phyloP scores from a whole-genome alignment of 257 asterid species.

The Nicotiana sylvestris region DNA sequence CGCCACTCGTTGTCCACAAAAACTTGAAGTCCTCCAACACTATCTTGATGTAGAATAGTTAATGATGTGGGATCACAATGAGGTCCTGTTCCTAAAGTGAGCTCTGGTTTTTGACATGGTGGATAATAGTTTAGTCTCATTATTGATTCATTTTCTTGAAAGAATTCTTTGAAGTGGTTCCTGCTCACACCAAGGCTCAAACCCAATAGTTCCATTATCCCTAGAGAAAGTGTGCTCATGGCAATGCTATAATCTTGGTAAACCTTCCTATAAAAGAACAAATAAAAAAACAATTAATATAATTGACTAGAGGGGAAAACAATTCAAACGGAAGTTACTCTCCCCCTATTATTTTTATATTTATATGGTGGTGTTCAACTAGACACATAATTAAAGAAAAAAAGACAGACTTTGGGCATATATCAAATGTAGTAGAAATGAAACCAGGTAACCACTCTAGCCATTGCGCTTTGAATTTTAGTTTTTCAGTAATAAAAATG shows the following conservation, averaged over 20 bases:
- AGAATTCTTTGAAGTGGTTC: slow-evolving; percentile 12
- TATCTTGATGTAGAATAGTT: slow-evolving; percentile 27
- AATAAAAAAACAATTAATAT: background rate
- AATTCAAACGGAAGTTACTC: no score
- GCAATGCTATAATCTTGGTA: slow-evolving; percentile 22
- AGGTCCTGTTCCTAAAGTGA: slow-evolving; percentile 25
- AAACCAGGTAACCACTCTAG: no score
- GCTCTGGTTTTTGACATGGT: slow-evolving; percentile 18
- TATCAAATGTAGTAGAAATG: no score
- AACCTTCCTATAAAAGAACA: background rate
- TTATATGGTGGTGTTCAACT: background rate
- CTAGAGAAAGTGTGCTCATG: slow-evolving; percentile 10
- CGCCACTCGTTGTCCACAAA: slow-evolving; percentile 22
- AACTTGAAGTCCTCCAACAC: slow-evolving; percentile 22
- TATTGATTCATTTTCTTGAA: slow-evolving; percentile 10
- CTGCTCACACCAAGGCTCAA: slow-evolving; percentile 19
- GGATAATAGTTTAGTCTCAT: slow-evolving; percentile 26
- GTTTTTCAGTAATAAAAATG: no score
- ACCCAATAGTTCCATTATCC: slow-evolving; percentile 21
- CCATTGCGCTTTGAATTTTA: no score
- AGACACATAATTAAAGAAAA: background rate
- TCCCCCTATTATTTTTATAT: background rate
- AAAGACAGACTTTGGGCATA: background rate
- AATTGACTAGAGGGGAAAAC: background rate
- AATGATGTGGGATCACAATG: slow-evolving; percentile 28